phyloP scores from a whole-genome alignment of 2,329 filamentous ascomycete genomes.

The Paecilomyces sp. region DNA sequence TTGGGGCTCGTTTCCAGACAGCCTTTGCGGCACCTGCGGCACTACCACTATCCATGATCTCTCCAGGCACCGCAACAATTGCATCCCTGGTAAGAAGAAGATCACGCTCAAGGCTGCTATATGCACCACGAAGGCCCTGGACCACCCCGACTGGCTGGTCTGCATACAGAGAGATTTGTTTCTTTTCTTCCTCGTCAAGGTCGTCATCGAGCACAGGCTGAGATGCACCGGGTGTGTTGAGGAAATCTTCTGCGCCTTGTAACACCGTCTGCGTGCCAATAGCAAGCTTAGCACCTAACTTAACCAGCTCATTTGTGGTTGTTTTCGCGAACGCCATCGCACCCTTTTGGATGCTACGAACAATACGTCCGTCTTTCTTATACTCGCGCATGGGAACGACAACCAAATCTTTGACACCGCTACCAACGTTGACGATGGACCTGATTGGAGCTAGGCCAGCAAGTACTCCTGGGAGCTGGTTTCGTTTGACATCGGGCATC shows the following conservation, averaged over 20 bases:
- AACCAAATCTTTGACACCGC: constrained; percentile 77
- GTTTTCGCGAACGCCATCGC: constrained; percentile 85
- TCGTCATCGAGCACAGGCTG: constrained; percentile 46
- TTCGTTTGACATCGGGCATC: constrained; percentile 85
- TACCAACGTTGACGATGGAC: constrained; percentile 83
- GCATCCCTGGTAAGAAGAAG: constrained; percentile 81
- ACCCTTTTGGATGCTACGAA: constrained; percentile 87
- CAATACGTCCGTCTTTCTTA: constrained; percentile 82
- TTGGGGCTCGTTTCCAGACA: constrained; percentile 77
- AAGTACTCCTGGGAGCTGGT: constrained; percentile 82
- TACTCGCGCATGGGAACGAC: constrained; percentile 90
- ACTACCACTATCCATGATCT: constrained; percentile 78
- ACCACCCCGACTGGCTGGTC: constrained; percentile 87
- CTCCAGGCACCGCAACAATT: constrained; percentile 87
- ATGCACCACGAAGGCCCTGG: constrained; percentile 77
- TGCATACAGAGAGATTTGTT: constrained; percentile 83
- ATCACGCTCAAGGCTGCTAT: constrained; percentile 75
- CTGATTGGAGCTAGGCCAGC: constrained; percentile 86
- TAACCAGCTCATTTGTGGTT: constrained; percentile 89
- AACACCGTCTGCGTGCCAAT: constrained; percentile 92
- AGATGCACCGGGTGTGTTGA: constrained; percentile 35
- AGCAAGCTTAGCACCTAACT: constrained; percentile 86
- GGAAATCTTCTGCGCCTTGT: constrained; percentile 76
- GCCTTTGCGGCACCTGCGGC: constrained; percentile 74
- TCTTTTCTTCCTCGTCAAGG: constrained; percentile 61